Evolutionary conservation across 768 basidiomycete species (phyloP).

Genomic region (Hericium rajendrae): DNA sequence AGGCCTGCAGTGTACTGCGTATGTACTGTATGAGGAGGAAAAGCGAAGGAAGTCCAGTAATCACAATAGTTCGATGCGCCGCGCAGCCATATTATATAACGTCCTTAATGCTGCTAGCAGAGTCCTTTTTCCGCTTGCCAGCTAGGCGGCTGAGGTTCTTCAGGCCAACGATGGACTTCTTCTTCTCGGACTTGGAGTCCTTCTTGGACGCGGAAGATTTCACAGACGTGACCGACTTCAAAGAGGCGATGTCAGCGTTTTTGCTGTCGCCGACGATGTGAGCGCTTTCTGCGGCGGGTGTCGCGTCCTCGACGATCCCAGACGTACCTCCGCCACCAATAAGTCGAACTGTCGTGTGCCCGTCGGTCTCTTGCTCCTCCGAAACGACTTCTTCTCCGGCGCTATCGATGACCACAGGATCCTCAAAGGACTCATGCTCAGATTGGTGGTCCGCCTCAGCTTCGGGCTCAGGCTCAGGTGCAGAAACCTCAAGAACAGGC

Average conservation of each 20-base stretch:
- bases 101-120: slow-evolving; percentile 38
- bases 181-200: slow-evolving; percentile 38
- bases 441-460: background rate
- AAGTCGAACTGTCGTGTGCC: slow-evolving; percentile 13
- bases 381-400: slow-evolving; percentile 23
- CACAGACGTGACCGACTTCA: slow-evolving; percentile 26
- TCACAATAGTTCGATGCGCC: slow-evolving; percentile 2
- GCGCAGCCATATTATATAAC: slow-evolving; percentile 8
- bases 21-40: slow-evolving; percentile 10
- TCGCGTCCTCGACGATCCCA: slow-evolving; percentile 20
- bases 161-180: slow-evolving; percentile 45
- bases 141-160: slow-evolving; percentile 43
- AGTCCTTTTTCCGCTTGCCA: slow-evolving; percentile 43
- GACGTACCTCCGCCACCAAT: background rate
- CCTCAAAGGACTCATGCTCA: background rate
- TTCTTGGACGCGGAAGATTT: slow-evolving; percentile 23
- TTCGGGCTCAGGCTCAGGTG: background rate
- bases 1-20: background rate
- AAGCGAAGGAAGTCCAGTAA: slow-evolving; percentile 14
- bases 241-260: slow-evolving; percentile 7
- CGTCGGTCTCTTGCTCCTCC: slow-evolving; percentile 15
- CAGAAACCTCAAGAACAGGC: background rate
- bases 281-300: background rate
- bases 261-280: background rate
- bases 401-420: slow-evolving; percentile 10